phyloP scores from a whole-genome alignment of 2,329 filamentous ascomycete species.

The Cadophora malorum region DNA sequence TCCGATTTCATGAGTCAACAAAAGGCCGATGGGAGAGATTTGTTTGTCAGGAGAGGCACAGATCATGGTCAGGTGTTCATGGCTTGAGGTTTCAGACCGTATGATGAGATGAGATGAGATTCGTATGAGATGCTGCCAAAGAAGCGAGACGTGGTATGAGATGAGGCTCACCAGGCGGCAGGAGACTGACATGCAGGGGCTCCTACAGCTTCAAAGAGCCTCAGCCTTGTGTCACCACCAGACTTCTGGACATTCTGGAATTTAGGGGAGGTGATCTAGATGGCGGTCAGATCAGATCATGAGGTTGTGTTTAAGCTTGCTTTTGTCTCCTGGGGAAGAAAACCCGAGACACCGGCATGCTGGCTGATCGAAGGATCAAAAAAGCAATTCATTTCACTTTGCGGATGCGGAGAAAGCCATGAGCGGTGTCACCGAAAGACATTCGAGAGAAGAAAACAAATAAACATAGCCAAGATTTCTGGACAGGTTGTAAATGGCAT shows the following conservation, averaged over 20 bases:
- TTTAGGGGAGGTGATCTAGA: neutral
- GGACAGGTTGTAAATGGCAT: neutral
- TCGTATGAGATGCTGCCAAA: neutral
- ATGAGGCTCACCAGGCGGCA: conserved; percentile 18
- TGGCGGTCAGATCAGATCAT: neutral
- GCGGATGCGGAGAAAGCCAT: neutral
- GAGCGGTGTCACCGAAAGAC: neutral
- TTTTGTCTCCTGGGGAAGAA: neutral
- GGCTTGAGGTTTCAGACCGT: neutral
- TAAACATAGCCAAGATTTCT: neutral
- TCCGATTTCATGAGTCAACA: neutral
- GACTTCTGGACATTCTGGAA: neutral
- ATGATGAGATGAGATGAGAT: neutral
- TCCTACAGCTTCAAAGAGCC: conserved; percentile 22
- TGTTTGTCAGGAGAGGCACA: neutral
- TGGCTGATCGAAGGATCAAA: neutral
- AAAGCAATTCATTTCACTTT: neutral
- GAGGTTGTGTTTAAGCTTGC: neutral
- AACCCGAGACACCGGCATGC: neutral
- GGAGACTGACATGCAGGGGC: conserved; percentile 9
- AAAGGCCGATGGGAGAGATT: neutral
- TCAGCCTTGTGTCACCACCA: conserved; percentile 28
- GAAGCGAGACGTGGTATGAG: conserved; percentile 22
- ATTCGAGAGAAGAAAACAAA: conserved; percentile 21
- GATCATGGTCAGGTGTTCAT: conserved; percentile 1